These are phyloP conservation scores for Vitis cinerea DNA, from an alignment of 164 flowering plant species.

Conservation along the genomic window DNA sequence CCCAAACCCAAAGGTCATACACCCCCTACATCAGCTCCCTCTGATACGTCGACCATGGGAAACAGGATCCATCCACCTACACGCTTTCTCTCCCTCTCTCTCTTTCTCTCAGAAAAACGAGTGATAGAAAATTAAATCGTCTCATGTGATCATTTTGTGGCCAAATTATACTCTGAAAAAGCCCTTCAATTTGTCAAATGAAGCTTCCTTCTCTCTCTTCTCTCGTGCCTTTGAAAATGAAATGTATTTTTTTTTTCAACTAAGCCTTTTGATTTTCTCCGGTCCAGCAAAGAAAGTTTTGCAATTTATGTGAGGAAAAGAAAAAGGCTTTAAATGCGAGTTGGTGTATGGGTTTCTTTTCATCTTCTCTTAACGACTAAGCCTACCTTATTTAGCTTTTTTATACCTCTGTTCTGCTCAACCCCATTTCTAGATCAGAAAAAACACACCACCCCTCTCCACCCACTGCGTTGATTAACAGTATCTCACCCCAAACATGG, in stretches of 20 bases:
- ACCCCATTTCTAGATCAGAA: background rate
- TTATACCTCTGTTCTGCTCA: background rate
- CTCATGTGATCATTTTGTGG: conserved; percentile 3
- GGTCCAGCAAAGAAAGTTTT: too few species aligned
- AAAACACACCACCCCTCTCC: background rate
- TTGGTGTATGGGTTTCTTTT: conserved; percentile 23
- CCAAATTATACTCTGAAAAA: background rate
- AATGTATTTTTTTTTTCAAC: background rate
- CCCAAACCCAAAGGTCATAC: too few species aligned
- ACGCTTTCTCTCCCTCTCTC: conserved; percentile 1
- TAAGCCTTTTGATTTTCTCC: too few species aligned
- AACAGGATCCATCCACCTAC: background rate
- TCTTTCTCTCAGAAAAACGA: conserved; percentile 1
- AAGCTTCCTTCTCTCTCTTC: background rate
- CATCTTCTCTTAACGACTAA: conserved; percentile 37
- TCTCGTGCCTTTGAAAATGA: background rate
- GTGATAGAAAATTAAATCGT: background rate
- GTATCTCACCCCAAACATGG: conserved; percentile 36
- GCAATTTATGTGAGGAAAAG: background rate
- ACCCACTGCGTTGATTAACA: background rate
- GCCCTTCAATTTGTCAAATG: background rate
- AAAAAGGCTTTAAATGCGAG: conserved; percentile 37
- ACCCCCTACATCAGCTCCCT: background rate
- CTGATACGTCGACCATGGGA: background rate
- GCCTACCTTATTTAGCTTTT: conserved; percentile 12